Conservation (phyloP, 768 basidiomycete genomes). For the Suillus sp. region DNA sequence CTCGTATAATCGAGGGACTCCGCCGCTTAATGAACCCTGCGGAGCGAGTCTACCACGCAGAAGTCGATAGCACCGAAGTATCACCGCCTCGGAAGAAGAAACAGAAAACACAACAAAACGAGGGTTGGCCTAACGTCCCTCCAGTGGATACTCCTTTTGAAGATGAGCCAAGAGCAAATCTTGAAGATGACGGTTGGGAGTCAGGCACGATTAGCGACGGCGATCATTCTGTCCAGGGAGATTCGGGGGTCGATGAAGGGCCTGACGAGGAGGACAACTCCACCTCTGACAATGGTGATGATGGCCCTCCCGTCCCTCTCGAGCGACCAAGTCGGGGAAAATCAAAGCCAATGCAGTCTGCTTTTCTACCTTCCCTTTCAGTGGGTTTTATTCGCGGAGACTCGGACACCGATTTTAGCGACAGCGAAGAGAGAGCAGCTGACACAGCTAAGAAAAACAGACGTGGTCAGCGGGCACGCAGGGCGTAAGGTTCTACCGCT, state of each 20-base stretch:
- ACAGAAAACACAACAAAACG: slow-evolving; percentile 9
- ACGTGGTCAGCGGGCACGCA: slow-evolving; percentile 89
- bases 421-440: slow-evolving; percentile 55
- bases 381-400: slow-evolving; percentile 83
- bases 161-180: slow-evolving; percentile 23
- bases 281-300: slow-evolving; percentile 32
- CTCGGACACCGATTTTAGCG: slow-evolving; percentile 77
- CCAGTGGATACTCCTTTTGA: slow-evolving; percentile 17
- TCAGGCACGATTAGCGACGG: slow-evolving; percentile 44
- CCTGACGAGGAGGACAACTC: slow-evolving; percentile 38
- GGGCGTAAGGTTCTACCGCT: slow-evolving; percentile 67
- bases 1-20: slow-evolving; percentile 52
- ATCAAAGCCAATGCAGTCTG: slow-evolving; percentile 39
- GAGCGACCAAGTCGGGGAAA: slow-evolving; percentile 16
- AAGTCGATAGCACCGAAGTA: slow-evolving; percentile 20
- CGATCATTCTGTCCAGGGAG: slow-evolving; percentile 26
- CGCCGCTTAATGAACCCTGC: slow-evolving; percentile 41
- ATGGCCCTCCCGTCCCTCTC: slow-evolving; percentile 19
- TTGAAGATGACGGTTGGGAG: slow-evolving; percentile 39
- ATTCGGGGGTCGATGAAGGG: slow-evolving; percentile 39
- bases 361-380: slow-evolving; percentile 87
- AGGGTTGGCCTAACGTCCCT: slow-evolving; percentile 5
- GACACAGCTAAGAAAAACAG: slow-evolving; percentile 78
- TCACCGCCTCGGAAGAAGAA: slow-evolving; percentile 17
- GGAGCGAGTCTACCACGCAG: slow-evolving; percentile 3